phyloP scores from a whole-genome alignment of 176 grass and related monocot genomes.

The Cenchrus purpureus region DNA sequence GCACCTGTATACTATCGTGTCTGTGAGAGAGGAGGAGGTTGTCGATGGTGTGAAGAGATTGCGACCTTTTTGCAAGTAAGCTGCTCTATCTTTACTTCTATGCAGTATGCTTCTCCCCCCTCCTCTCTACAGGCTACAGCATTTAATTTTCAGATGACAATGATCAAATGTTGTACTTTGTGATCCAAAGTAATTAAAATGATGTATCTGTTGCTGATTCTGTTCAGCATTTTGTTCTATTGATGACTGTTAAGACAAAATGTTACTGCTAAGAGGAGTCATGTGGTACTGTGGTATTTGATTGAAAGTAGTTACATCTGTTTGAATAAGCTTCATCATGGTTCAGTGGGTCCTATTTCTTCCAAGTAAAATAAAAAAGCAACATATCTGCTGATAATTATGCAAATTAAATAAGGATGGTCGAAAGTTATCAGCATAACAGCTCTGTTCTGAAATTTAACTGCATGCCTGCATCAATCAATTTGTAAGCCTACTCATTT shows the following conservation, averaged over 20 bases:
- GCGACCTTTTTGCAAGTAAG: constrained; percentile 58
- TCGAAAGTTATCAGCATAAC: neutral
- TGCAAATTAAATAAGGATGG: constrained; percentile 1
- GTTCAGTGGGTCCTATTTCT: neutral
- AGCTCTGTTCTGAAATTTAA: neutral
- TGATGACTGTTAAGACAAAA: constrained; percentile 7
- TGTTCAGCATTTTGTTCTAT: neutral
- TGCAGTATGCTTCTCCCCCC: constrained; percentile 2
- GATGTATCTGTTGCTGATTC: neutral
- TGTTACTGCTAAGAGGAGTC: neutral
- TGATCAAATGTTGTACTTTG: constrained; percentile 31
- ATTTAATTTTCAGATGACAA: constrained; percentile 42
- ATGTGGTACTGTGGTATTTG: neutral
- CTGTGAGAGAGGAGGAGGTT: constrained; percentile 2
- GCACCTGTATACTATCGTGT: constrained; percentile 47
- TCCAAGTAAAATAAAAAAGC: neutral
- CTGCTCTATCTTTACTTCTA: constrained; percentile 37
- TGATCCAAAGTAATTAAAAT: constrained; percentile 34
- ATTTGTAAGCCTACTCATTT: neutral
- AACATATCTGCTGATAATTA: neutral
- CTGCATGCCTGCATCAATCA: neutral
- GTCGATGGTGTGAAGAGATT: constrained; percentile 17
- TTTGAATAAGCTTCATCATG: neutral
- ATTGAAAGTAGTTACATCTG: neutral
- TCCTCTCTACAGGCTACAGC: constrained; percentile 35